A percentile compares a stretch with the other conserved stretches of the same genome.
Evolutionary conservation across 2,329 filamentous ascomycete genomes (phyloP).

Genomic region (Akanthomyces lecanii): DNA sequence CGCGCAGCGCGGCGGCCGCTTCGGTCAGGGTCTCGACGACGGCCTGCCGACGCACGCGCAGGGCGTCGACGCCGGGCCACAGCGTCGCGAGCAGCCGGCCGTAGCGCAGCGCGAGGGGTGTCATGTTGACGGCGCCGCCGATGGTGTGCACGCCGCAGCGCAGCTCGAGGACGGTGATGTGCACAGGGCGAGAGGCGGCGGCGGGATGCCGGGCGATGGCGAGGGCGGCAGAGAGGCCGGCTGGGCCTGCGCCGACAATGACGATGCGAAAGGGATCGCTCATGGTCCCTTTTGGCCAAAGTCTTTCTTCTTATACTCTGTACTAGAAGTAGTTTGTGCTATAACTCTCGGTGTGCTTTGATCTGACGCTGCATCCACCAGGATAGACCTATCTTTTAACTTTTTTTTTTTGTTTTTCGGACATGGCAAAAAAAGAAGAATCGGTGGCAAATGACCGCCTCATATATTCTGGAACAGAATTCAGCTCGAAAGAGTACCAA

Average conservation of each 20-base stretch:
- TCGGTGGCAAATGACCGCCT: background rate
- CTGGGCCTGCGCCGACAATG: conserved; percentile 49
- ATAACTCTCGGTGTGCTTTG: no score
- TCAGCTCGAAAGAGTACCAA: background rate
- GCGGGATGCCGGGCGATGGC: conserved; percentile 40
- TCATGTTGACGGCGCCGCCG: conserved; percentile 43
- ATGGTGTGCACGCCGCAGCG: conserved; percentile 41
- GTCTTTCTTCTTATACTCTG: background rate
- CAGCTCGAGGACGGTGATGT: conserved; percentile 49
- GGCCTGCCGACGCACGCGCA: conserved; percentile 27
- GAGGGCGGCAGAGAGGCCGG: conserved; percentile 47
- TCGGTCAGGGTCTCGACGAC: conserved; percentile 26
- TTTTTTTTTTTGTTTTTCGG: no score
- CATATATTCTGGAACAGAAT: background rate
- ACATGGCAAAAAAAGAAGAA: no score
- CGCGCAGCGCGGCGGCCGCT: conserved; percentile 1
- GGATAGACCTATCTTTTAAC: no score
- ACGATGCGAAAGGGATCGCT: conserved; percentile 24
- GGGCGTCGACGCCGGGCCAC: conserved; percentile 23
- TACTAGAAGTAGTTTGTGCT: no score
- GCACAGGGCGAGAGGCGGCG: conserved; percentile 4
- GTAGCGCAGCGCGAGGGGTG: conserved; percentile 41
- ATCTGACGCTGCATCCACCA: no score
- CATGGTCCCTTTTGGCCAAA: background rate
- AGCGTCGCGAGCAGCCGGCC: conserved; percentile 24